Evolutionary conservation across 2,329 filamentous ascomycete species (phyloP).

Genomic region (Claviceps sp.): DNA sequence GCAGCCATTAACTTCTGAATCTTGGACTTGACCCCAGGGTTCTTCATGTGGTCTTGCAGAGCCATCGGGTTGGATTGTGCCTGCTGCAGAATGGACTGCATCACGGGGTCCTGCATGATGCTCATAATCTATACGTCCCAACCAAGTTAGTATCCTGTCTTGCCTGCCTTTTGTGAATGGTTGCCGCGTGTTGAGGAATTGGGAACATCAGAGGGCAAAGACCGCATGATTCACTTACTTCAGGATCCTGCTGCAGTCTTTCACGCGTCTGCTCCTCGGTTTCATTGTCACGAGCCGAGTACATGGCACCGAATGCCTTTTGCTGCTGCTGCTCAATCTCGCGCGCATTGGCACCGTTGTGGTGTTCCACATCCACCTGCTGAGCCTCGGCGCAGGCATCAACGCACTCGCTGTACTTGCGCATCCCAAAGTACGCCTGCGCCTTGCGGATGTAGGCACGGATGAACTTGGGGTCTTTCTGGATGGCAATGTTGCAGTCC

Average conservation of each 20-base stretch:
- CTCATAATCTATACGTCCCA: slow-evolving; percentile 52
- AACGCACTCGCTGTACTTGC: slow-evolving; percentile 90
- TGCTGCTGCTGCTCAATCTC: slow-evolving; percentile 93
- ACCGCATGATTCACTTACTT: slow-evolving; percentile 42
- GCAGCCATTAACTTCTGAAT: slow-evolving; percentile 91
- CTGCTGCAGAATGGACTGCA: slow-evolving; percentile 95
- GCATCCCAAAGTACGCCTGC: slow-evolving; percentile 92
- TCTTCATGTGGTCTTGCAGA: slow-evolving; percentile 94
- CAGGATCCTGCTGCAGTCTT: slow-evolving; percentile 78
- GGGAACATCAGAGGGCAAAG: neutral
- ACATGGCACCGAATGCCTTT: slow-evolving; percentile 85
- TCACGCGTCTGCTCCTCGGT: slow-evolving; percentile 91
- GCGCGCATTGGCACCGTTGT: slow-evolving; percentile 62
- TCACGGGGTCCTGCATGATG: slow-evolving; percentile 90
- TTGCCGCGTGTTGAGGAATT: neutral
- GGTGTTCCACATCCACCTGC: slow-evolving; percentile 56
- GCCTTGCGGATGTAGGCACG: slow-evolving; percentile 94
- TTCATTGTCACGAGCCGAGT: slow-evolving; percentile 81
- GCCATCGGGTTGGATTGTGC: slow-evolving; percentile 87
- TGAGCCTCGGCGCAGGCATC: slow-evolving; percentile 77
- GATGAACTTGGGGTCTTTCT: slow-evolving; percentile 84
- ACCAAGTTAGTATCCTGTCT: neutral
- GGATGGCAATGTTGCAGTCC: slow-evolving; percentile 85
- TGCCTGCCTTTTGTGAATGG: too few relatives aligned
- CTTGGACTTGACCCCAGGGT: slow-evolving; percentile 70